Conservation (phyloP, 768 basidiomycete genomes). For the Lactifluus piperatus region DNA sequence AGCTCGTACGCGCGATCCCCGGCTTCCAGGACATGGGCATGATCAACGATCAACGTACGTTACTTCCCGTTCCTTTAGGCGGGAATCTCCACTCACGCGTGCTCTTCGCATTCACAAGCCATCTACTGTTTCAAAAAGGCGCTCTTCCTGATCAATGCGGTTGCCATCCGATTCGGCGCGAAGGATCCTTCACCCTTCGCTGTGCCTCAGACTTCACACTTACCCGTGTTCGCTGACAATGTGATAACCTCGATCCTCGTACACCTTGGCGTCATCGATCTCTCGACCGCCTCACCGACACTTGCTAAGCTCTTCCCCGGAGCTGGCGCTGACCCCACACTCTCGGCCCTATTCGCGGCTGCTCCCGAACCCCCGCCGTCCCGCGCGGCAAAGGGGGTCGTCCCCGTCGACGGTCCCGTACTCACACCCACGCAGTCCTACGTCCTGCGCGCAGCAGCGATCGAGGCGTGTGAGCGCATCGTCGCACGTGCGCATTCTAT, state of each 20-base stretch:
- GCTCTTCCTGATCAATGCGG: conserved; percentile 67
- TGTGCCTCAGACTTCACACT: conserved; percentile 45
- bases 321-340: conserved; percentile 31
- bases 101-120: conserved; percentile 32
- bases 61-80: background rate
- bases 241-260: conserved; percentile 77
- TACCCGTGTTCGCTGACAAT: conserved; percentile 74
- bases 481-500: conserved; percentile 42
- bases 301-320: conserved; percentile 40
- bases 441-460: conserved; percentile 66
- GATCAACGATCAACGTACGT: conserved; percentile 56
- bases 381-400: conserved; percentile 9
- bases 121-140: conserved; percentile 89
- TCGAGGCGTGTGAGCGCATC: conserved; percentile 71
- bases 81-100: conserved; percentile 4
- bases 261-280: conserved; percentile 65
- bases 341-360: conserved; percentile 35
- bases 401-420: conserved; percentile 41
- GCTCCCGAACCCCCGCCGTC: conserved; percentile 17
- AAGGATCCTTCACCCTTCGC: conserved; percentile 47
- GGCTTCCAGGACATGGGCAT: conserved; percentile 72
- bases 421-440: conserved; percentile 57
- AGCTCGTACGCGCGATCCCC: conserved; percentile 73
- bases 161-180: conserved; percentile 57
- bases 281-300: conserved; percentile 37